Base-by-base conservation (phyloP, 495 filamentous ascomycete species). In the Pyrenula aspistea region DNA sequence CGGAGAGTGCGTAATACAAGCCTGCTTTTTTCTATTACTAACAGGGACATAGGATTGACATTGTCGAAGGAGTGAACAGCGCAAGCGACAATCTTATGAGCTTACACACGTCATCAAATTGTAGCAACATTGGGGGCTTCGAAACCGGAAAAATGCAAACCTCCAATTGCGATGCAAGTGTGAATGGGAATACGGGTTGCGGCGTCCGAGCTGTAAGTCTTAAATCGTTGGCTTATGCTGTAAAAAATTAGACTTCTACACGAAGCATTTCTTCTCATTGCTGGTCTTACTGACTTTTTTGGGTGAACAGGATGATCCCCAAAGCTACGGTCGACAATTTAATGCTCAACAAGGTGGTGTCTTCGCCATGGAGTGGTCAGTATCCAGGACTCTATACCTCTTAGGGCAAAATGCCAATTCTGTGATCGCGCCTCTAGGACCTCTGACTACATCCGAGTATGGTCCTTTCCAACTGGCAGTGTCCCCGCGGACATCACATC, bases 21-120 rank as follows among this genome's bases (percentile, higher is more conserved):
- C 15, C 31, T 15, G 4, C 15, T 8, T 4, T 42, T 4, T 8
- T 42, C 15, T 15, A 8, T 15, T 4, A 15, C 31, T 42, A 8
- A 42, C 31, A 42, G 8, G 15, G 15, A 42, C 15, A 15, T 15
- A 42, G 31, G 64, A 83, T 88, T 61, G 85, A 89, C 57, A 76
- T 89, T 52, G 83, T 91, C 69, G 86, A 89, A 67, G 80, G 83
- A 36, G 83, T 83, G 53, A 85, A 87, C 71, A 62, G 68, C 24
- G 65, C 71, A 15, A 61, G 69, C 42, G 67, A 68, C 24, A 85
- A 87, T 67, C 71, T 77, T 42, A 82, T 87, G 75, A 78, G 83
- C 49, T 73, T 88, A 2, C 85, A 88, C 73, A 88, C 84, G 36
- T 73, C 71, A 49, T 61, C 73, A 10, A 75, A 73, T 51, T 90